Conservation (phyloP, 352 stramenopile species). For the Globisporangium spiculum region DNA sequence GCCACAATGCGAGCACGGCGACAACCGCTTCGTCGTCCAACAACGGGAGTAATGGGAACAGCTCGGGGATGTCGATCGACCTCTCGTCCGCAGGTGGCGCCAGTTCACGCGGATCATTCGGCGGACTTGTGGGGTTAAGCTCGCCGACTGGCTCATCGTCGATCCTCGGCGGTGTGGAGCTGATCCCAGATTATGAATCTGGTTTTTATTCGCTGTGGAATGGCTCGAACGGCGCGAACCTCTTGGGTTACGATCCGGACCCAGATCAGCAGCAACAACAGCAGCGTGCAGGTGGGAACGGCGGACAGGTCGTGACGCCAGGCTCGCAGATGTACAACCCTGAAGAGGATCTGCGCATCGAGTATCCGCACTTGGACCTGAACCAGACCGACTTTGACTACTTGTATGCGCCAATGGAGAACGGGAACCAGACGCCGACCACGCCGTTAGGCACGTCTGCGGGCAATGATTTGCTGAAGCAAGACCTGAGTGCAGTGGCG, state of each 20-base stretch:
- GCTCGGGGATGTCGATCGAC: conserved; percentile 15
- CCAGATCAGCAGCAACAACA: conserved; percentile 23
- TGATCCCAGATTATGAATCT: conserved; percentile 70
- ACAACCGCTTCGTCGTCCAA: conserved; percentile 1
- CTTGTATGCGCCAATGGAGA: conserved; percentile 59
- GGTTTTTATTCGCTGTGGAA: conserved; percentile 74
- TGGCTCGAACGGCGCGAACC: conserved; percentile 28
- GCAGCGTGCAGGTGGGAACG: not conserved
- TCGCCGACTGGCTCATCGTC: conserved; percentile 31
- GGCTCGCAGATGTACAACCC: conserved; percentile 32
- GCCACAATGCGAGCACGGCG: not conserved
- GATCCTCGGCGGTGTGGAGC: conserved; percentile 55
- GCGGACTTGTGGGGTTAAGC: conserved; percentile 15
- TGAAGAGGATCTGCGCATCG: conserved; percentile 75
- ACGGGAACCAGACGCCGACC: conserved; percentile 36
- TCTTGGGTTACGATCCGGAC: conserved; percentile 56
- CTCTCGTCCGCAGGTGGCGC: not conserved
- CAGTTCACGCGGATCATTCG: conserved; percentile 9
- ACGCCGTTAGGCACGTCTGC: conserved; percentile 34
- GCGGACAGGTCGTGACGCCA: conserved; percentile 1
- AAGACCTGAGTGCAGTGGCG: conserved; percentile 3
- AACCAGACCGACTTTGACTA: conserved; percentile 77
- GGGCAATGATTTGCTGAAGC: conserved; percentile 29
- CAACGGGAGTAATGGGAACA: conserved; percentile 2
- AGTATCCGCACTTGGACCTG: conserved; percentile 63